phyloP scores from a whole-genome alignment of 352 stramenopile species.

The Phytophthora crassamura region DNA sequence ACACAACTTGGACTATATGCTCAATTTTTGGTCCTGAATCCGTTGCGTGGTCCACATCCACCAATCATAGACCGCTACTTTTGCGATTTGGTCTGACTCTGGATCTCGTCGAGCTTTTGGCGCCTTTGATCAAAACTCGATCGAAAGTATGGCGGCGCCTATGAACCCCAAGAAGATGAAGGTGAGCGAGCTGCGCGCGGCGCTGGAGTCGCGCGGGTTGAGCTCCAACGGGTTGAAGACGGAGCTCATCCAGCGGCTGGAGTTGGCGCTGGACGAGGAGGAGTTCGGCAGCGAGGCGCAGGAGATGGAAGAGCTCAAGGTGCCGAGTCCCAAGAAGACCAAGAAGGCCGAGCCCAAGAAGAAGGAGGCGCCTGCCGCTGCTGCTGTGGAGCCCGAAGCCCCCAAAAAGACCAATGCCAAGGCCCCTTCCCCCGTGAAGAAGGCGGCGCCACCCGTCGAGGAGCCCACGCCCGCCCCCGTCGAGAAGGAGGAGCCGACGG shows the following conservation, averaged over 20 bases:
- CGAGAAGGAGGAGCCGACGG: slow-evolving; percentile 22
- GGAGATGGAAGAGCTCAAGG: slow-evolving; percentile 68
- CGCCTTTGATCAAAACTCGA: slow-evolving; percentile 10
- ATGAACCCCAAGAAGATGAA: slow-evolving; percentile 94
- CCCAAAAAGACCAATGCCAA: slow-evolving; percentile 33
- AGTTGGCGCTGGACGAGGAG: slow-evolving; percentile 88
- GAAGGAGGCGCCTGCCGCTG: slow-evolving; percentile 20
- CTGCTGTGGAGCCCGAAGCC: slow-evolving; percentile 3
- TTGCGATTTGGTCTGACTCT: neutral
- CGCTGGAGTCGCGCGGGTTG: slow-evolving; percentile 80
- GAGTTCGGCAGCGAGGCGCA: slow-evolving; percentile 85
- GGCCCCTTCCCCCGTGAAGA: slow-evolving; percentile 28
- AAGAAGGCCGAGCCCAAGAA: slow-evolving; percentile 41
- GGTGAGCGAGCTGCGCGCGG: slow-evolving; percentile 87
- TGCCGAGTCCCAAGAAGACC: slow-evolving; percentile 46
- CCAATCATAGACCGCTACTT: neutral
- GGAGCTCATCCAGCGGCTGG: slow-evolving; percentile 90
- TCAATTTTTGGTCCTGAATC: no score
- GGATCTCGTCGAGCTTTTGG: neutral
- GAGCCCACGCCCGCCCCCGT: slow-evolving; percentile 10
- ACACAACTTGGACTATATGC: no score
- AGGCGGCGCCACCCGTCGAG: slow-evolving; percentile 10
- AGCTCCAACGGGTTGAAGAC: slow-evolving; percentile 90
- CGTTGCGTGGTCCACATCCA: no score
- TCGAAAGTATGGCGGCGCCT: slow-evolving; percentile 42